Evolutionary conservation across 2,329 filamentous ascomycete genomes (phyloP).

Genomic region (Fusarium globosum): DNA sequence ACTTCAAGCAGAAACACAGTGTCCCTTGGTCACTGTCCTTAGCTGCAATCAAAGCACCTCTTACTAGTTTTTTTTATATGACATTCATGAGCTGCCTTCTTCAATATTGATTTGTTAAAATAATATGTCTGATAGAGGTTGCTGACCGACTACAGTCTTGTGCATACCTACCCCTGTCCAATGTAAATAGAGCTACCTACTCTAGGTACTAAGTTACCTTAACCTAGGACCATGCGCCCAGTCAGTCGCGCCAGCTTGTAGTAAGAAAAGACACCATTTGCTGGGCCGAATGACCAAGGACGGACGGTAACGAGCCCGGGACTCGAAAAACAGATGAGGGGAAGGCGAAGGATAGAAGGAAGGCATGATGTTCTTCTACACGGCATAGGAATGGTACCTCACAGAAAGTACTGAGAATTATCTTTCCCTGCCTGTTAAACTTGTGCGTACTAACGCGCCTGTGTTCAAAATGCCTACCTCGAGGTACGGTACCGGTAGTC

Average conservation of each 20-base stretch:
- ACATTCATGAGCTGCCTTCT: not conserved
- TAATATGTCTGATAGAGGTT: not conserved
- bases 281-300: not conserved
- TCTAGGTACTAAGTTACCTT: not conserved
- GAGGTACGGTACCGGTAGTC: not conserved
- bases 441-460: not conserved
- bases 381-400: not conserved
- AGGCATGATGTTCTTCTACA: not conserved
- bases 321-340: not conserved
- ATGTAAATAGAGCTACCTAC: not conserved
- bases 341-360: not conserved
- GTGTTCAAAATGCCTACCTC: not conserved
- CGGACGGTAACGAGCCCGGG: not conserved
- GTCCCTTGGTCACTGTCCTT: not conserved
- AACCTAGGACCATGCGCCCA: constrained; percentile 18
- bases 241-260: constrained; percentile 12
- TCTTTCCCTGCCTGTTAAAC: not conserved
- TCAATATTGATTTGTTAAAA: not conserved
- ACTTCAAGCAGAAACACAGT: not conserved
- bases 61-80: not conserved
- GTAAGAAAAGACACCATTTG: not conserved
- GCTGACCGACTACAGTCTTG: constrained; percentile 4
- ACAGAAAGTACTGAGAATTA: not conserved
- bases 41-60: not conserved
- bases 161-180: constrained; percentile 5